Conservation (phyloP, 2,329 filamentous ascomycete genomes). For the Sporothrix curviconia region DNA sequence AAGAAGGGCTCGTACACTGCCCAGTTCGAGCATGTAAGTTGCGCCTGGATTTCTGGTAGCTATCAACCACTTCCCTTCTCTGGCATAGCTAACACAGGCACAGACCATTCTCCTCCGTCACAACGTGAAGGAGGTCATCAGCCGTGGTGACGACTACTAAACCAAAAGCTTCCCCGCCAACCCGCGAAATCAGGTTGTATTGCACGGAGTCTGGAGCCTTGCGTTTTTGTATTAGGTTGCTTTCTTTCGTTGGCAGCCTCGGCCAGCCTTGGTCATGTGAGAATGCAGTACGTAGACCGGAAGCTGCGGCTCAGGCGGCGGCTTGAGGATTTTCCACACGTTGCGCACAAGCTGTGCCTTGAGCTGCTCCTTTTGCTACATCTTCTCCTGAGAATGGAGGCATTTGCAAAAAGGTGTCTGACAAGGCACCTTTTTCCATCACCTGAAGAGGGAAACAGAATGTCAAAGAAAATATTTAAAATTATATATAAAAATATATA, state of each 20-base stretch:
- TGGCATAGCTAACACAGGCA: constrained; percentile 9
- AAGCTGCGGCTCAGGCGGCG: too few relatives aligned
- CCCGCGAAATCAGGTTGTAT: neutral
- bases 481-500: too few relatives aligned
- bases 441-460: too few relatives aligned
- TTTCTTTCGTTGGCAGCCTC: neutral
- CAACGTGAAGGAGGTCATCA: constrained; percentile 81
- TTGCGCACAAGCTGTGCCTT: neutral
- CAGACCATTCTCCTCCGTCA: constrained; percentile 72
- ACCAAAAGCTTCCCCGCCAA: neutral
- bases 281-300: too few relatives aligned
- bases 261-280: too few relatives aligned
- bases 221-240: neutral
- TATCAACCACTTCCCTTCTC: too few relatives aligned
- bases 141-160: constrained; percentile 78
- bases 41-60: neutral
- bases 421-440: neutral
- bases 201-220: neutral
- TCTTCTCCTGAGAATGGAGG: neutral
- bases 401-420: too few relatives aligned
- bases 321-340: too few relatives aligned
- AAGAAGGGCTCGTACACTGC: constrained; percentile 93
- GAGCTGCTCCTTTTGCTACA: neutral
- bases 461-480: too few relatives aligned
- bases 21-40: constrained; percentile 88